Base-by-base conservation (phyloP, 1,284 basidiomycete species). In the Takashimella tepidaria region DNA sequence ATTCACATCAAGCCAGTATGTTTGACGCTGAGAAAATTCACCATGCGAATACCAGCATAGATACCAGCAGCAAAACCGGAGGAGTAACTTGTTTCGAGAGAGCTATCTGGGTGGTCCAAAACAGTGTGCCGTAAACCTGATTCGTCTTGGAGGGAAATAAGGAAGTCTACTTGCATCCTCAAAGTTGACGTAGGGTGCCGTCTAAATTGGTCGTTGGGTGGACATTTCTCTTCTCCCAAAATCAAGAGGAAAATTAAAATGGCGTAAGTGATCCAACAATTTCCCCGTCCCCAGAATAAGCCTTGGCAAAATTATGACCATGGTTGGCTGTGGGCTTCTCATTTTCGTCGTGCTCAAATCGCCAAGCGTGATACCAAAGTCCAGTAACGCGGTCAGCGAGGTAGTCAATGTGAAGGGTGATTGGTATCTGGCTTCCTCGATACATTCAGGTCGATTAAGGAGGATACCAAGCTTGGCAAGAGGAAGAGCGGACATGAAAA, bases 401-500 rank as follows among this genome's bases (percentile, higher is more conserved):
- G 59, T 71, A 72, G 42, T 59, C 57, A 31, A 64, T 58, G 49
- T 83, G 82, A 22, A 83, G 68, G 58, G 83, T 66, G 61, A 82
- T 59, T 83, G 82, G 47, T 80, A 79, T 72, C 82, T 82, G 5
- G 82, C 82, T 66, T 84, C 83, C 57, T 84, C 80, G 43, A 84
- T 72, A 65, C 84, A 84, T 24, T 79, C 74, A 3, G 78, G 77
- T n/a, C 79, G 74, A 25, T 77, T 72, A 8, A 84, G 73, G 8
- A 84, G 79, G 46, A 83, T 70, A 3, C 83, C 83, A 53, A 84
- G 83, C 67, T 84, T 84, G 11, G 83, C 77, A 26, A 85, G 72
- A 3, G 83, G 83, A 23, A 83, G 70, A 4, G 83, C 82, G 41
- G 60, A 46, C 50, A 83, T 83, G 80, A 82, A 81, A 52, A 83